Conservation (phyloP, 345 rosid genomes). For the Triadica sebifera region DNA sequence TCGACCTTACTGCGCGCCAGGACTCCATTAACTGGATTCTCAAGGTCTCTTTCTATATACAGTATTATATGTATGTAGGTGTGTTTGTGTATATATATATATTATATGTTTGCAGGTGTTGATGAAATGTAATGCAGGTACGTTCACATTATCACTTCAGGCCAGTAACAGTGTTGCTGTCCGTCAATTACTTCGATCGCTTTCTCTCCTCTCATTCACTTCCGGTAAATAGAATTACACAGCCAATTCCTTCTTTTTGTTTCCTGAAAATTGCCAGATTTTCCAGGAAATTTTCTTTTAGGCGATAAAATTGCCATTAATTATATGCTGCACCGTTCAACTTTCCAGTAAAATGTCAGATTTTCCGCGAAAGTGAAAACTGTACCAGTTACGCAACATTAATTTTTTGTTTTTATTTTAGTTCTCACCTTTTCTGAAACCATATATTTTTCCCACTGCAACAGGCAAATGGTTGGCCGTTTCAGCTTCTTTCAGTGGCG, state of each 20-base stretch:
- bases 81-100: neutral
- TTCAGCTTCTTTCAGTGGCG: constrained; percentile 67
- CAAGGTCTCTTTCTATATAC: constrained; percentile 24
- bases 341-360: constrained; percentile 13
- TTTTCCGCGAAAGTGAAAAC: constrained; percentile 22
- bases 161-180: constrained; percentile 51
- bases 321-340: neutral
- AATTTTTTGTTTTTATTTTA: neutral
- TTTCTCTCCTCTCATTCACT: constrained; percentile 49
- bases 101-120: too few relatives aligned
- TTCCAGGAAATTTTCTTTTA: constrained; percentile 5
- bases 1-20: constrained; percentile 55
- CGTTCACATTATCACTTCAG: constrained; percentile 45
- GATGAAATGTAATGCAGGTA: constrained; percentile 51
- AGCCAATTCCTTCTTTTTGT: too few relatives aligned
- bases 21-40: constrained; percentile 73
- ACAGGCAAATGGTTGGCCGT: constrained; percentile 51
- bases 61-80: too few relatives aligned
- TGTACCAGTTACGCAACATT: neutral
- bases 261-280: constrained; percentile 15
- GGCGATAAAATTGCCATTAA: neutral
- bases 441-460: neutral
- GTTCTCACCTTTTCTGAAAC: neutral
- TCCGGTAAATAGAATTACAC: constrained; percentile 36
- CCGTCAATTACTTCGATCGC: constrained; percentile 64